phyloP scores from a whole-genome alignment of 2,329 filamentous ascomycete species.

The Penicillium sp. region DNA sequence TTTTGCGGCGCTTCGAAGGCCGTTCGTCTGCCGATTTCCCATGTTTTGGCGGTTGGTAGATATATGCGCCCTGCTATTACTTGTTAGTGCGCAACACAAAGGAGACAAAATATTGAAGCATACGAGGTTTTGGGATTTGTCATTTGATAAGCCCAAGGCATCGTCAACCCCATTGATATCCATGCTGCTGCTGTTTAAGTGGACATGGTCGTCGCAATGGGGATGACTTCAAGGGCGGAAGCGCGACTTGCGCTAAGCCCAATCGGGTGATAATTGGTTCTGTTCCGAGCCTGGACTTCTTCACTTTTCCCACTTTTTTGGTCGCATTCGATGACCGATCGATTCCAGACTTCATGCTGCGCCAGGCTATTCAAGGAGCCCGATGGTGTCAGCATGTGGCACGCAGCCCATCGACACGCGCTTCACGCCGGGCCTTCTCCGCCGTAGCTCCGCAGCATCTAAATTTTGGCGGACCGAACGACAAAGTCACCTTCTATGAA shows the following conservation, averaged over 20 bases:
- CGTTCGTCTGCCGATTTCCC: conserved; percentile 39
- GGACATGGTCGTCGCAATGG: conserved; percentile 13
- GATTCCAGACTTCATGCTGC: conserved; percentile 43
- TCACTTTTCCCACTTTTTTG: conserved; percentile 12
- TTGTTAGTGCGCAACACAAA: conserved; percentile 17
- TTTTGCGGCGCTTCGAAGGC: conserved; percentile 59
- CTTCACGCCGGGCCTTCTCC: conserved; percentile 33
- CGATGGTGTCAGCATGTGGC: conserved; percentile 45
- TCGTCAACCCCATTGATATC: conserved; percentile 26
- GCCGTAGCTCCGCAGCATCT: conserved; percentile 30
- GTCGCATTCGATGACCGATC: conserved; percentile 34
- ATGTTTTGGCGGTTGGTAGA: conserved; percentile 57
- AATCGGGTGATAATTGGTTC: conserved; percentile 31
- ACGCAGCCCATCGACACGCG: conserved; percentile 33
- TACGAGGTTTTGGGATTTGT: conserved; percentile 35
- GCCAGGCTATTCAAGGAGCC: conserved; percentile 45
- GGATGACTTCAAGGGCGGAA: conserved; percentile 22
- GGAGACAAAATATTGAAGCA: background rate
- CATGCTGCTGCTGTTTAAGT: conserved; percentile 14
- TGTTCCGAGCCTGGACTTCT: conserved; percentile 23
- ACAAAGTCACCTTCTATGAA: conserved; percentile 47
- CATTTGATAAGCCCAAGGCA: conserved; percentile 24
- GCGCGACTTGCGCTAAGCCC: conserved; percentile 33
- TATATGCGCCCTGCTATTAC: conserved; percentile 57
- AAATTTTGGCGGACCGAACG: conserved; percentile 38